Evolutionary conservation across 2,329 filamentous ascomycete genomes (phyloP), one percentile per base, ranked within the genome.

Genomic region (Thermothelomyces thermophilus): DNA sequence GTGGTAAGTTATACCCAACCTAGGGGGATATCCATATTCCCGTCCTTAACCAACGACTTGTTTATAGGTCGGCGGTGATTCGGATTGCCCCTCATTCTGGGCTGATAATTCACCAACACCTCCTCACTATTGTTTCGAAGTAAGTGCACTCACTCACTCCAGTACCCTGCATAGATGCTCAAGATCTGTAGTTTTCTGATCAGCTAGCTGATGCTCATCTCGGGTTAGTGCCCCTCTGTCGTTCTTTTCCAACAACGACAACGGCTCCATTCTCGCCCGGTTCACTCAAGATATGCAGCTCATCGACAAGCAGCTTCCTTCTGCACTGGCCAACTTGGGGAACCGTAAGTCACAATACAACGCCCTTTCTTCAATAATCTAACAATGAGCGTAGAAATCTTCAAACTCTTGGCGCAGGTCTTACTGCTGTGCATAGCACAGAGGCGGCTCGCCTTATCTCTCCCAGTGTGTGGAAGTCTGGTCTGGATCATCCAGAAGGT

Each of bases 401-500:
- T 68, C 44, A 72, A 69, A 50, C 63, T 65, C 52, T 61, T 61
- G 3, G 64, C 68, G 31, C 74, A 79, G 51, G 64, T 71, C 28
- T 62, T 67, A 0, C 60, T 79, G 0, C 70, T 80, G 5, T 66
- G 68, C 3, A 60, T 67, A 0, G 68, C 71, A 2, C 72, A 77
- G 2, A 70, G 67, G 30, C 72, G 72, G 47, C 66, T 77, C 0
- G 68, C 68, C 0, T 61, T 73, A 1, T 68, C 68, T 0, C 65
- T 80, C n/a, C 77, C 77, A 0, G 49, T 72, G 3, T 68, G 72
- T 2, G 55, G 22, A 20, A 16, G 34, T 3, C 10, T 70, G 0
- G 60, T 76, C 1, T 79, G 74, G 48, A 35, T 66, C 0, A 64
- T 79, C 2, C 75, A 77, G 51, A 74, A 70, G 40, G 60, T 73